Base-by-base conservation (phyloP, 1,284 basidiomycete genomes). In the Cystobasidiaceae sp. region DNA sequence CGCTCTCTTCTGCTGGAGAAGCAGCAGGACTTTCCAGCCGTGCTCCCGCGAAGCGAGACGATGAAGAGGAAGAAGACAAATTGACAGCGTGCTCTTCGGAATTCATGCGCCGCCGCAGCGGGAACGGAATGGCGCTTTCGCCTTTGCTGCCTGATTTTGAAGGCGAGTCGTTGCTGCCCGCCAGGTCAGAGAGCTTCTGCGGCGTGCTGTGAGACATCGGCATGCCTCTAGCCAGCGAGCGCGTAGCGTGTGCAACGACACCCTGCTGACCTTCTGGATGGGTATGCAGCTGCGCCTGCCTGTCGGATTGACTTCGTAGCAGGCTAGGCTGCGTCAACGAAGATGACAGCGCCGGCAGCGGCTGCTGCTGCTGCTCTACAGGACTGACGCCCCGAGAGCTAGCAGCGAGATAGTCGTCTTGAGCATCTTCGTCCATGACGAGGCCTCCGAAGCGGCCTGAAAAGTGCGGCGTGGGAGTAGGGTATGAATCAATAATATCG, bases 401-500 rank as follows among this genome's bases (percentile, higher is more conserved):
- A n/a, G 11, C 11, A 39, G 11, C n/a, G 15, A 48, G 45, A 48
- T 9, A 8, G n/a, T 41, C 33, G 19, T 15, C 9, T 9, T 41
- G 34, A 4, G 5, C 25, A 6, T 30, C 60, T 23, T 63, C 61
- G 37, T 52, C 51, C 30, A 64, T 56, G 52, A 64, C 61, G 15
- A 64, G 44, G 30, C 61, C 61, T 30, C 61, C 61, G 25, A 64
- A 64, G 9, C 61, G 21, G 30, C 52, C 61, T 25, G 37, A 43
- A 25, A 64, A 64, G 27, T 43, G 21, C 21, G 39, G 51, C 34
- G 55, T 51, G 13, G 61, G 61, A 3, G 61, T 64, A 28, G 61
- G 61, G 51, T 64, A 64, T 4, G 61, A 64, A 41, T 64, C 61
- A 19, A 64, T 55, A 19, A 64, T 55, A 44, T 64, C 61, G 30